Evolutionary conservation across 2,329 filamentous ascomycete species (phyloP), one percentile per base, ranked within the genome.

Genomic region (Ophiostoma perfectum): DNA sequence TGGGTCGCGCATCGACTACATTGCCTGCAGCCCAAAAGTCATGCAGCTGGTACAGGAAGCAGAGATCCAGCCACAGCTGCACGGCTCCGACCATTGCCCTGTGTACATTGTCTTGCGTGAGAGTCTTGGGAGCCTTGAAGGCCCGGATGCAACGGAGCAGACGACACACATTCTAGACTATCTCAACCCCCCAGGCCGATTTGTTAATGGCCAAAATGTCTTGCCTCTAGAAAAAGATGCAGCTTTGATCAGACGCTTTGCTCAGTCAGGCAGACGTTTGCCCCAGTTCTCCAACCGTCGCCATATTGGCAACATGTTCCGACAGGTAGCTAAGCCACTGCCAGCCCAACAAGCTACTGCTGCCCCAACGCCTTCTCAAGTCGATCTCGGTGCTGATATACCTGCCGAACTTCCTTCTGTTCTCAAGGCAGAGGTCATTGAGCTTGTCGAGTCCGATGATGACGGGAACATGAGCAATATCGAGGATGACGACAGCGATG

Each of bases 11-110:
- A 98, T 98, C 73, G 95, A 99, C 78, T 98, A 96, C 78, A 85
- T 99, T 18, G 83, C 98, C 3, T 96, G 92, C 76, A 95, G 88
- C 72, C 82, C 89, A 55, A 84, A 86, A 47, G 90, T 97, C 81
- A 90, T 88, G 74, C 80, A 85, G 66, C 90, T 97, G 74, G 81
- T 80, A 39, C 86, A 88, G 60, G 86, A 92, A 6, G 72, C 72
- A 27, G 88, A 97, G 74, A 98, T 98, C 44, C 95, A 98, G 76
- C 92, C 97, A 78, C 93, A 93, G 0, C 80, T 98, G 36, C 90
- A 96, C 84, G 95, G 95, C 0, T 98, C 94, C 1, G 95, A 99
- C 75, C 95, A 99, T 77, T 99, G 95, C 74, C 95, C 95, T 0
- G 94, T 98, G 0, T 98, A 90, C 76, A 92, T 89, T 0, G 83